phyloP scores from a whole-genome alignment of 1,284 basidiomycete species.

The Malassezia japonica region DNA sequence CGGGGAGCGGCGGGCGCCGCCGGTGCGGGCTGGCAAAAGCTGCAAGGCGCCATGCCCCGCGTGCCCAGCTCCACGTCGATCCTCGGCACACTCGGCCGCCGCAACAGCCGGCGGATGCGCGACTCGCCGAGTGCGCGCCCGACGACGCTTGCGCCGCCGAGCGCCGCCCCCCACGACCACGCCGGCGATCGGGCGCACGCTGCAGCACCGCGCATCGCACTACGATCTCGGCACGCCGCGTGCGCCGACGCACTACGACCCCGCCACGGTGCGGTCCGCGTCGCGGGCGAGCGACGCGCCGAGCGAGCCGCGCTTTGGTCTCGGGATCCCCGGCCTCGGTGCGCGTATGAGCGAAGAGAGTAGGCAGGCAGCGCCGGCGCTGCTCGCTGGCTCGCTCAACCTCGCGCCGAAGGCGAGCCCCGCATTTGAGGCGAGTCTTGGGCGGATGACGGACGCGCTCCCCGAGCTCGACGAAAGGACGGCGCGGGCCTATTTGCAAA shows the following conservation, averaged over 20 bases:
- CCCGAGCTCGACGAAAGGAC: slow-evolving; percentile 12
- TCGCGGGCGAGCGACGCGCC: background rate
- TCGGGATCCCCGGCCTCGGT: slow-evolving; percentile 2
- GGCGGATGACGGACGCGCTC: slow-evolving; percentile 10
- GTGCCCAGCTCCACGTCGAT: background rate
- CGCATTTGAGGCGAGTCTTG: background rate
- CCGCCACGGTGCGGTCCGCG: background rate
- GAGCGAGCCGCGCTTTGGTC: background rate
- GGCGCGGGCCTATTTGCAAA: slow-evolving; percentile 2
- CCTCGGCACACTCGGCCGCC: slow-evolving; percentile 2
- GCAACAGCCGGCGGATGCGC: slow-evolving; percentile 1
- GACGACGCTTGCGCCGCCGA: background rate
- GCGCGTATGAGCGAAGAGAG: background rate
- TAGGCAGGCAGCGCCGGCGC: background rate
- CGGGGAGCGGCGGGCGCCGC: slow-evolving; percentile 3
- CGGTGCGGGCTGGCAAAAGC: background rate
- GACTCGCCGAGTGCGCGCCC: background rate
- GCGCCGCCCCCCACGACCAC: background rate
- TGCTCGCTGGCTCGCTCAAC: slow-evolving; percentile 1
- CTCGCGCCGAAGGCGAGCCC: background rate
- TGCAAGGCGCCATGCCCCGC: slow-evolving; percentile 5
- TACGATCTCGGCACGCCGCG: background rate
- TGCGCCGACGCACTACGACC: background rate
- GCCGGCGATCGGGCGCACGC: background rate
- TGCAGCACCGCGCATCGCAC: background rate